Evolutionary conservation across 768 basidiomycete species (phyloP), one percentile per base, ranked within the genome.

Genomic region (Suillus discolor): DNA sequence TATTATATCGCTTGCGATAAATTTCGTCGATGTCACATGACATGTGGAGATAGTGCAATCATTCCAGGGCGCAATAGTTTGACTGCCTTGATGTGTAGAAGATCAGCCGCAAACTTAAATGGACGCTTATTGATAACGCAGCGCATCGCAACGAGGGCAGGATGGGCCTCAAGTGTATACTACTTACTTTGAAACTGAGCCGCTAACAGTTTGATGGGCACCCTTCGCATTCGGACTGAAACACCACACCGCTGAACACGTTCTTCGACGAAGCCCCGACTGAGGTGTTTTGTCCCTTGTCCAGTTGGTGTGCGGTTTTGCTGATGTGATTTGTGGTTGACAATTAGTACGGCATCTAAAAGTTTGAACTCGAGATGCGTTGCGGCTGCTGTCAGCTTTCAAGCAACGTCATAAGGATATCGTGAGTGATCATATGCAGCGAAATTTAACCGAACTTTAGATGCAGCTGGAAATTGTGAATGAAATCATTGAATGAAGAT

Each of bases 1-100:
- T 16, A 25, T 62, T 67, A 15, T 69, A 69, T 15, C 65, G 34
- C 9, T 66, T 64, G 11, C 45, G 4, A 62, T 71, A 74, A 1
- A 74, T 49, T 20, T 45, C 23, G 1, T 65, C 63, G 15, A 73
- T 44, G 62, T 77, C 75, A 12, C 53, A 39, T 0, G 69, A 67
- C 20, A 78, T 15, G 41, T 4, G 73, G 71, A 42, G 63, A 49
- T 3, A 73, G 75, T 36, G 77, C 11, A 6, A 39, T n/a, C 1
- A 72, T 74, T 5, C 71, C 72, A 5, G 77, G 77, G 1, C 69
- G 68, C 13, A 77, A 68, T 62, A 77, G 67, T 45, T 73, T 66
- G 18, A 77, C 75, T 55, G 77, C 74, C 11, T 53, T 61, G 8
- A 45, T 41, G 57, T 76, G 77, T 23, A 70, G 66, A 13, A 63